Conservation (phyloP, 176 grass and related monocot species). For the Ensete glaucum region DNA sequence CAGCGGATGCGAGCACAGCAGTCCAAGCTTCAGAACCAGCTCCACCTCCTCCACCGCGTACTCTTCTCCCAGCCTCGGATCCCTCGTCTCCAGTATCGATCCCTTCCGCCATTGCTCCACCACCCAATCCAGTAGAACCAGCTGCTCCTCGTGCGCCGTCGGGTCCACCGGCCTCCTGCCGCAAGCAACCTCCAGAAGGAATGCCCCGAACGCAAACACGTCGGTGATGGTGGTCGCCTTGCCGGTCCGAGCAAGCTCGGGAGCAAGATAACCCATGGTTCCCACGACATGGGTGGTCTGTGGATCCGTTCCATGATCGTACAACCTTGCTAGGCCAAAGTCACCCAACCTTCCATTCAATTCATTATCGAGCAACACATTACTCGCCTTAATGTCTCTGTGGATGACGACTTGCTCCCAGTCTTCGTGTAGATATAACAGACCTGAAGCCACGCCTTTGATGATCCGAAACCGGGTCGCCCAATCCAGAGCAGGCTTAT, state of each 20-base stretch:
- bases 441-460: constrained; percentile 27
- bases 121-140: constrained; percentile 15
- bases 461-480: constrained; percentile 29
- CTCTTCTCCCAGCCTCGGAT: neutral
- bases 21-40: neutral
- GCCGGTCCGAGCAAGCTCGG: constrained; percentile 27
- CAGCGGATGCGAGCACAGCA: neutral
- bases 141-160: neutral
- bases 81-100: neutral
- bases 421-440: constrained; percentile 36
- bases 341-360: constrained; percentile 4
- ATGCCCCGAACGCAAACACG: constrained; percentile 43
- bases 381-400: constrained; percentile 2
- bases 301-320: constrained; percentile 11
- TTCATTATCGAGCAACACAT: neutral
- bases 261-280: constrained; percentile 33
- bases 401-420: neutral
- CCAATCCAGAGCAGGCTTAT: constrained; percentile 13
- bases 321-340: neutral
- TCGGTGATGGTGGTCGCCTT: constrained; percentile 39
- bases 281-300: constrained; percentile 28
- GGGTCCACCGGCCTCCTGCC: constrained; percentile 28
- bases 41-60: neutral
- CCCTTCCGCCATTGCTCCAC: neutral
- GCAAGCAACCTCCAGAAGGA: constrained; percentile 5